These are phyloP conservation scores for Colletotrichum orbiculare DNA, from an alignment of 2,329 filamentous ascomycete species.

Conservation along the genomic window DNA sequence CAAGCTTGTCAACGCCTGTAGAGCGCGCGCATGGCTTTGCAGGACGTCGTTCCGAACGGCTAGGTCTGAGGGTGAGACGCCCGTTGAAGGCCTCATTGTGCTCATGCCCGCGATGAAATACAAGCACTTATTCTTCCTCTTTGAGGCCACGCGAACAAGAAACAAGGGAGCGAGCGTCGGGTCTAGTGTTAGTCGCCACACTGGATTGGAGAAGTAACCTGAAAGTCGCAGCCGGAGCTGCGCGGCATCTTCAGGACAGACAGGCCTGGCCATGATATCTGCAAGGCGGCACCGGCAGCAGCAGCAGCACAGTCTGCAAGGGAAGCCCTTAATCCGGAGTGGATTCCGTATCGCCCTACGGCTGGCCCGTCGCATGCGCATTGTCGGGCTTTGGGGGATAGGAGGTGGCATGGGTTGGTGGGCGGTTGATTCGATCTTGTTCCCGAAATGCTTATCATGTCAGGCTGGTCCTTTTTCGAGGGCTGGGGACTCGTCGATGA, in stretches of 20 bases:
- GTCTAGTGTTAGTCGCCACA: slow-evolving; percentile 7
- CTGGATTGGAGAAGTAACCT: slow-evolving; percentile 1
- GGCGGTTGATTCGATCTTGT: neutral
- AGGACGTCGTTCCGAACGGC: slow-evolving; percentile 15
- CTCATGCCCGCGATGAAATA: slow-evolving; percentile 9
- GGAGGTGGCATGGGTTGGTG: neutral
- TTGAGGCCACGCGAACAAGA: slow-evolving; percentile 11
- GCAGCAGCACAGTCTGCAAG: neutral
- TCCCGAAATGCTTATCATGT: slow-evolving; percentile 18
- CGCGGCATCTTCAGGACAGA: slow-evolving; percentile 1
- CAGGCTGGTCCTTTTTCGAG: slow-evolving; percentile 16
- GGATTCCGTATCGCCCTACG: slow-evolving; percentile 5
- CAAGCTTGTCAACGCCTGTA: neutral
- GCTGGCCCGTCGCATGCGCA: neutral
- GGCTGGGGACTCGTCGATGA: neutral
- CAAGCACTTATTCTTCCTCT: slow-evolving; percentile 2
- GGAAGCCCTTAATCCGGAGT: slow-evolving; percentile 15
- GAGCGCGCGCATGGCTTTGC: neutral
- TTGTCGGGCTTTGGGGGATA: neutral
- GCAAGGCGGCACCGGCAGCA: slow-evolving; percentile 1
- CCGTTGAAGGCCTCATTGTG: slow-evolving; percentile 24
- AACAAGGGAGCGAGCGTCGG: slow-evolving; percentile 15
- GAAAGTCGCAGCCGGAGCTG: neutral
- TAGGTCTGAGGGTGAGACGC: slow-evolving; percentile 29
- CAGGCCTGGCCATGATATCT: neutral